A percentile compares a stretch with the other conserved stretches of the same genome.
These are phyloP conservation scores for Ceratobasidium papillatum DNA, from an alignment of 1,284 basidiomycete species.

Conservation along the genomic window DNA sequence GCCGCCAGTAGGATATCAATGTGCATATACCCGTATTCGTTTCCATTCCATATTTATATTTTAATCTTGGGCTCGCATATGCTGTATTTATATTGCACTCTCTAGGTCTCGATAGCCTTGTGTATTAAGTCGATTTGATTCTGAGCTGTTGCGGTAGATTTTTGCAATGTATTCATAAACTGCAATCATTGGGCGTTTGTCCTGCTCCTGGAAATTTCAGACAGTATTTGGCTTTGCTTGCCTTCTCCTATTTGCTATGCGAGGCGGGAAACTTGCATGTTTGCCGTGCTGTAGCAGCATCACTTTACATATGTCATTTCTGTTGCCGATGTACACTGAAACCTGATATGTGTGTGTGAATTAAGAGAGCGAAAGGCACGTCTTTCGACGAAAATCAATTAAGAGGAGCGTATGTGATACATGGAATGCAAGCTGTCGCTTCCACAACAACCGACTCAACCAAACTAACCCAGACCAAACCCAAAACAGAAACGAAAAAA, in stretches of 20 bases:
- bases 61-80: background rate
- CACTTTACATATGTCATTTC: no score
- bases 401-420: background rate
- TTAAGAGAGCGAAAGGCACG: background rate
- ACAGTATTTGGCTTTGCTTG: background rate
- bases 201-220: background rate
- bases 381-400: background rate
- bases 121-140: background rate
- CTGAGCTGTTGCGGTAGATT: background rate
- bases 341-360: no score
- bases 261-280: background rate
- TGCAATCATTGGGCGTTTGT: background rate
- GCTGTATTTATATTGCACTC: conserved; percentile 8
- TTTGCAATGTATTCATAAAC: background rate
- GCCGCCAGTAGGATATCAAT: background rate
- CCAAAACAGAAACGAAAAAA: background rate
- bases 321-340: no score
- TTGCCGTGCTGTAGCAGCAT: no score
- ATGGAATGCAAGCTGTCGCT: background rate
- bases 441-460: background rate
- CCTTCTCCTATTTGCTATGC: background rate
- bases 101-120: background rate
- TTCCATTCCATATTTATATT: background rate
- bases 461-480: background rate
- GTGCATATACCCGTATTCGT: background rate